Evolutionary conservation across 768 basidiomycete species (phyloP).

Genomic region (Tubosaeta sp.): DNA sequence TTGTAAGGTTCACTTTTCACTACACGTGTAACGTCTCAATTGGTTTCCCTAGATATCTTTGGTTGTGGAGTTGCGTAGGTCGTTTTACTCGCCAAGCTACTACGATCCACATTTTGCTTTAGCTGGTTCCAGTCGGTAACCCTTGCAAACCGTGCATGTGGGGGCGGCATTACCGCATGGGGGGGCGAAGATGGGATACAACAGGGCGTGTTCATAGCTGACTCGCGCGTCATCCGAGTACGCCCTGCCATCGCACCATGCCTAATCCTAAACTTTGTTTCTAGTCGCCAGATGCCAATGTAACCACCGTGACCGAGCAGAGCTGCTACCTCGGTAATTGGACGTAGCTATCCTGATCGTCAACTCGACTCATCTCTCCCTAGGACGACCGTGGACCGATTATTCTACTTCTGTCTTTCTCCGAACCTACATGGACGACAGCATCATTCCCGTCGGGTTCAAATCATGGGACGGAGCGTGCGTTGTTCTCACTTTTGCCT

Average conservation of each 20-base stretch:
- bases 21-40: neutral
- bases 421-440: conserved; percentile 55
- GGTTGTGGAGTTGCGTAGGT: conserved; percentile 10
- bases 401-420: conserved; percentile 52
- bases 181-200: conserved; percentile 41
- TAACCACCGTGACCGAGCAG: conserved; percentile 39
- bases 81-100: neutral
- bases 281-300: conserved; percentile 58
- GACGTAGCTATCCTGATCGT: neutral
- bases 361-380: neutral
- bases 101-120: neutral
- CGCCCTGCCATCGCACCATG: neutral
- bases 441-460: conserved; percentile 45
- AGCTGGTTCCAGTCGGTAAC: conserved; percentile 60
- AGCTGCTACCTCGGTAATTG: conserved; percentile 48
- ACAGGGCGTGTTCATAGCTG: conserved; percentile 51
- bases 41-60: conserved; percentile 8
- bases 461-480: conserved; percentile 35
- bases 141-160: conserved; percentile 60
- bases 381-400: conserved; percentile 58
- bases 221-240: conserved; percentile 55
- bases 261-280: neutral
- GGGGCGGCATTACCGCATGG: conserved; percentile 65
- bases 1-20: conserved; percentile 36
- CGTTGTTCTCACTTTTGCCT: neutral